Evolutionary conservation across 2,329 filamentous ascomycete genomes (phyloP).

Genomic region (Penicillium griseofulvum): DNA sequence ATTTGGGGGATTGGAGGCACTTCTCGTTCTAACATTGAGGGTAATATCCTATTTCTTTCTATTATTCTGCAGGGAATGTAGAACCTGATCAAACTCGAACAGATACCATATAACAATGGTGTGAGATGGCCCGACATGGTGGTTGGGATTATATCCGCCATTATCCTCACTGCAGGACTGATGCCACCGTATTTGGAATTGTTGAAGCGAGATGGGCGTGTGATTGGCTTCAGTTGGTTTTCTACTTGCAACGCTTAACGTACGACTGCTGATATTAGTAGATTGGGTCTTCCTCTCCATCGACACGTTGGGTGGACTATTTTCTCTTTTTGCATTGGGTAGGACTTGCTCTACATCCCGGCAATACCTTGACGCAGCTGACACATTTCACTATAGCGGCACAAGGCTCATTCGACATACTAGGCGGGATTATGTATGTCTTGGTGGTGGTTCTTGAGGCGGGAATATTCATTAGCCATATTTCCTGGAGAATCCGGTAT

Average conservation of each 20-base stretch:
- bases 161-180: constrained; percentile 57
- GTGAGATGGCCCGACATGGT: constrained; percentile 55
- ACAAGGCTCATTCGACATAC: constrained; percentile 60
- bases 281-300: constrained; percentile 59
- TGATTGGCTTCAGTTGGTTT: constrained; percentile 58
- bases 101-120: constrained; percentile 55
- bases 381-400: constrained; percentile 45
- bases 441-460: constrained; percentile 59
- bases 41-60: constrained; percentile 35
- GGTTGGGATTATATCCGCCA: constrained; percentile 58
- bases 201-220: constrained; percentile 60
- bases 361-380: constrained; percentile 1
- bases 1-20: constrained; percentile 55
- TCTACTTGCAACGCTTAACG: not conserved
- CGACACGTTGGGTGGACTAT: constrained; percentile 61
- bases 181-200: constrained; percentile 62
- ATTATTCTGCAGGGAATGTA: not conserved
- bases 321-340: constrained; percentile 63
- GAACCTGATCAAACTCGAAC: not conserved
- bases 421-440: constrained; percentile 61
- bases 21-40: constrained; percentile 57
- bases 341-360: constrained; percentile 18
- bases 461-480: constrained; percentile 60
- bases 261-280: constrained; percentile 24
- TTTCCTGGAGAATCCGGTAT: constrained; percentile 59